These are phyloP conservation scores for Suillus ampliporus DNA, from an alignment of 768 basidiomycete genomes.

Conservation along the genomic window DNA sequence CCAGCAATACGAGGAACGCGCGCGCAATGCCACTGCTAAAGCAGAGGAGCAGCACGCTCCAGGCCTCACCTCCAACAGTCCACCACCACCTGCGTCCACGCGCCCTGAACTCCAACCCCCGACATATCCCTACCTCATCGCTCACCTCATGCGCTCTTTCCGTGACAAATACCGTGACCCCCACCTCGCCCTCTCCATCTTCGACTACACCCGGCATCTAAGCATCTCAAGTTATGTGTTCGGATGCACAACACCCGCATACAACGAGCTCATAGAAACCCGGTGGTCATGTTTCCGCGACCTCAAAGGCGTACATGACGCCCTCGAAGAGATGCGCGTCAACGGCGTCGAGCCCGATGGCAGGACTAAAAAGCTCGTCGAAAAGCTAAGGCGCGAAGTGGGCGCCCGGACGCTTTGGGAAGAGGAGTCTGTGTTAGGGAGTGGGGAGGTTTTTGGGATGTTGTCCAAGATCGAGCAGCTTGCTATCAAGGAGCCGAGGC, in stretches of 20 bases:
- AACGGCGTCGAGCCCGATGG: constrained; percentile 75
- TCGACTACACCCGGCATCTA: constrained; percentile 75
- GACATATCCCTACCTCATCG: constrained; percentile 77
- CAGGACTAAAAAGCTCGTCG: constrained; percentile 65
- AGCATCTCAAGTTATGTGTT: constrained; percentile 85
- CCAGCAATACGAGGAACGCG: constrained; percentile 52
- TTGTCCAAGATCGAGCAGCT: constrained; percentile 58
- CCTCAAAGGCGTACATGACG: constrained; percentile 71
- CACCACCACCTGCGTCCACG: neutral
- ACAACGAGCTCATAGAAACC: constrained; percentile 88
- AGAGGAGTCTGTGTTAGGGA: constrained; percentile 51
- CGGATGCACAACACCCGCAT: constrained; percentile 87
- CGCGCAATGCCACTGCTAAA: constrained; percentile 43
- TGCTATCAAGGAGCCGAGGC: constrained; percentile 30
- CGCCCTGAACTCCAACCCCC: constrained; percentile 52
- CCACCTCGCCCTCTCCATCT: constrained; percentile 80
- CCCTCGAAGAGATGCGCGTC: constrained; percentile 80
- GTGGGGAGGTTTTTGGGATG: constrained; percentile 56
- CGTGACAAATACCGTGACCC: constrained; percentile 82
- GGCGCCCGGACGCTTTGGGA: constrained; percentile 58
- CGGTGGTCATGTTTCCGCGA: constrained; percentile 87
- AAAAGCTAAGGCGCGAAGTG: constrained; percentile 66
- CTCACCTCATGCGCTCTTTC: constrained; percentile 77
- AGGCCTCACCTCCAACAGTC: neutral
- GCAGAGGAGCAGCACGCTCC: constrained; percentile 13